Percentiles rank a stretch among this genome's conserved stretches.
These are phyloP conservation scores for Penicillium polonicum DNA, from an alignment of 2,329 filamentous ascomycete species.

Conservation along the genomic window DNA sequence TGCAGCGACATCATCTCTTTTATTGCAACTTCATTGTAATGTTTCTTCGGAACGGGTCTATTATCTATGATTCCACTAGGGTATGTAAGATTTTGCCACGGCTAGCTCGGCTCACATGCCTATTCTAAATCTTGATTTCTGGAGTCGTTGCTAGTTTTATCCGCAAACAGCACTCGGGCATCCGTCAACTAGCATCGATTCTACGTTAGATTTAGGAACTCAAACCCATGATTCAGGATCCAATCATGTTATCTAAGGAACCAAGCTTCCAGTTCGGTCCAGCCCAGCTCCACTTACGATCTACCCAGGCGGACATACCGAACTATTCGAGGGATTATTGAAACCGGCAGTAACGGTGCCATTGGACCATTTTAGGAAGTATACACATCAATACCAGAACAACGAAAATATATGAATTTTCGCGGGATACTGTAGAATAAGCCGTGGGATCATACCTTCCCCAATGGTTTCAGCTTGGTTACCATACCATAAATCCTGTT, in stretches of 20 bases:
- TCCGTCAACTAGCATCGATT: constrained; percentile 3
- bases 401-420: constrained; percentile 5
- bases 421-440: constrained; percentile 1
- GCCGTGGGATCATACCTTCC: neutral
- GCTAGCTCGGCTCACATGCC: neutral
- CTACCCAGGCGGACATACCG: neutral
- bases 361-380: constrained; percentile 9
- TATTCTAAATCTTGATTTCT: neutral
- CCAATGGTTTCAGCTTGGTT: neutral
- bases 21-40: constrained; percentile 12
- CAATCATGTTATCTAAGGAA: constrained; percentile 3
- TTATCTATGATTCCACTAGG: neutral
- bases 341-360: constrained; percentile 20
- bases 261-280: neutral
- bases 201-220: constrained; percentile 1
- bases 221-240: neutral
- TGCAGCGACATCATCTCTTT: constrained; percentile 9
- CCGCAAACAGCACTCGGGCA: constrained; percentile 19
- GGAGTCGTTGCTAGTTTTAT: neutral
- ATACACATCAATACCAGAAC: constrained; percentile 6
- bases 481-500: neutral
- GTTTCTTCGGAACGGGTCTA: neutral
- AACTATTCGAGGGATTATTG: neutral
- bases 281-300: neutral
- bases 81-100: neutral